phyloP scores from a whole-genome alignment of 2,329 filamentous ascomycete species.

The Trichoderma arundinaceum region DNA sequence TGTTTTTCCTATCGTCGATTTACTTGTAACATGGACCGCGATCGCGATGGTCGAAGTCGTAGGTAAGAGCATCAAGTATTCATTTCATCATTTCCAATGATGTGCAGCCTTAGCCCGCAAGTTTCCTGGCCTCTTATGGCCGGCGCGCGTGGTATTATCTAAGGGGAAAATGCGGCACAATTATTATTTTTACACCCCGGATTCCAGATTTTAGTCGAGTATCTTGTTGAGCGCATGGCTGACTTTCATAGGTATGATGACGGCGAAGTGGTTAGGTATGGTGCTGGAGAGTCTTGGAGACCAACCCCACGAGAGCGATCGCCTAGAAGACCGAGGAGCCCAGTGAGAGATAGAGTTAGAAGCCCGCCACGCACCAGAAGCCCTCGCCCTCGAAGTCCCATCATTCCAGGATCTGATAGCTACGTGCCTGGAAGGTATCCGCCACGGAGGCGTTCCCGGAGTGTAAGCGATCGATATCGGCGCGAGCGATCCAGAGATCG shows the following conservation, averaged over 20 bases:
- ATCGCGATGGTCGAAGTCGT: slow-evolving; percentile 45
- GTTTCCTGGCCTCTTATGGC: background rate
- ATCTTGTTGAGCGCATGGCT: background rate
- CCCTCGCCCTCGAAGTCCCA: slow-evolving; percentile 39
- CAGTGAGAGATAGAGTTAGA: slow-evolving; percentile 39
- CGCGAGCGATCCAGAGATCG: slow-evolving; percentile 51
- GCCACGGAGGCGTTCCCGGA: slow-evolving; percentile 51
- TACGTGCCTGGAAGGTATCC: slow-evolving; percentile 54
- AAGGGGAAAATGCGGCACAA: background rate
- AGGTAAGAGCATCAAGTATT: slow-evolving; percentile 41
- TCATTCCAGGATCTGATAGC: slow-evolving; percentile 50
- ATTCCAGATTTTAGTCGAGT: background rate
- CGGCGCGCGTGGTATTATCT: background rate
- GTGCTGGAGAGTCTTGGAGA: slow-evolving; percentile 65
- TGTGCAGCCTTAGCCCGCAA: background rate
- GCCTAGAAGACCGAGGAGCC: slow-evolving; percentile 47
- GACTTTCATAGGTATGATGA: slow-evolving; percentile 59
- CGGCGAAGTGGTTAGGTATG: slow-evolving; percentile 66
- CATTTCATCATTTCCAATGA: background rate
- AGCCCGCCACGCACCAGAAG: slow-evolving; percentile 44
- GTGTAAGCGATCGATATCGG: slow-evolving; percentile 50
- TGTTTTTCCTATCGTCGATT: background rate
- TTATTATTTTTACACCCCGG: background rate
- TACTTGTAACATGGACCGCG: slow-evolving; percentile 44
- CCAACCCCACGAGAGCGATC: slow-evolving; percentile 61